phyloP scores from a whole-genome alignment of 257 asterid species.

The Plantago major region DNA sequence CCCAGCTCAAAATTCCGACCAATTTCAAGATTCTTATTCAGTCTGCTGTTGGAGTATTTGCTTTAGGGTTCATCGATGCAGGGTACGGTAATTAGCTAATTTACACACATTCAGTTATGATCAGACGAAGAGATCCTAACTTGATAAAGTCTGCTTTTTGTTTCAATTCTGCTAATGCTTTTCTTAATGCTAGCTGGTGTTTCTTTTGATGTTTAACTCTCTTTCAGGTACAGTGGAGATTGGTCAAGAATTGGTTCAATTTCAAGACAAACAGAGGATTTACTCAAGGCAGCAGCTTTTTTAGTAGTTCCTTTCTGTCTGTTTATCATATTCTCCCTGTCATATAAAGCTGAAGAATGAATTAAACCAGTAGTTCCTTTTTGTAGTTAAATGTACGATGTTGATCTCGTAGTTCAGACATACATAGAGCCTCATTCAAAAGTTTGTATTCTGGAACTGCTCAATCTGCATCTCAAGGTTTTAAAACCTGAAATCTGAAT shows the following conservation, averaged over 20 bases:
- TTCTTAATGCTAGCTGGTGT: not conserved
- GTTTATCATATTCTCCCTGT: constrained; percentile 36
- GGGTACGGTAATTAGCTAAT: constrained; percentile 73
- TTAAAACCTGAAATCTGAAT: too few relatives aligned
- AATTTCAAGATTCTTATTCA: constrained; percentile 37
- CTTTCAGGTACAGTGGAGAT: constrained; percentile 82
- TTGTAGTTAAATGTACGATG: too few relatives aligned
- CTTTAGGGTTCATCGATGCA: constrained; percentile 81
- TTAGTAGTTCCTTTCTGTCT: constrained; percentile 62
- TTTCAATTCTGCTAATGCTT: not conserved
- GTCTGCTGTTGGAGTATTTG: constrained; percentile 46
- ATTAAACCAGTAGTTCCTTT: too few relatives aligned
- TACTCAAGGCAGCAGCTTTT: constrained; percentile 63
- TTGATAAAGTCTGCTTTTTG: not conserved
- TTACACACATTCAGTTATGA: not conserved
- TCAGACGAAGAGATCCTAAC: too few relatives aligned
- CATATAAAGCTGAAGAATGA: constrained; percentile 29
- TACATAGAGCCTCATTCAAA: too few relatives aligned
- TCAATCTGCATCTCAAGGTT: too few relatives aligned
- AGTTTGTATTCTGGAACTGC: too few relatives aligned
- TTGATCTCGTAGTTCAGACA: not conserved
- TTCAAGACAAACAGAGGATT: constrained; percentile 53
- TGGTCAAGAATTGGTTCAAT: constrained; percentile 89
- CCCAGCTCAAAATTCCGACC: constrained; percentile 23
- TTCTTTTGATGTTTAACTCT: not conserved